phyloP scores from a whole-genome alignment of 495 filamentous ascomycete genomes.

The Staphylotrichum longicolle region DNA sequence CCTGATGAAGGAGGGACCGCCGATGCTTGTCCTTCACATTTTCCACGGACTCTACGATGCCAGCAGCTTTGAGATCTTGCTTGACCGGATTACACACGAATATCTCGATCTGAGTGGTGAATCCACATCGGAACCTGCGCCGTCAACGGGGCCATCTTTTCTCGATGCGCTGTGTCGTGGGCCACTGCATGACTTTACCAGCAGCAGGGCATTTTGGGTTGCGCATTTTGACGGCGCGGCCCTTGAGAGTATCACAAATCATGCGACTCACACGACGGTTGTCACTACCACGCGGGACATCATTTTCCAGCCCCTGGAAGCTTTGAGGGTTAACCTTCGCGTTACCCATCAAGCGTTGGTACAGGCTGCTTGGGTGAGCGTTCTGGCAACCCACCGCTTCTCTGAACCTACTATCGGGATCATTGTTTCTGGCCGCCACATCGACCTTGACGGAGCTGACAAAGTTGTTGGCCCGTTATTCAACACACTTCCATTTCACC shows the following conservation, averaged over 20 bases:
- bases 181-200: conserved; percentile 53
- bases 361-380: conserved; percentile 66
- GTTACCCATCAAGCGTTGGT: conserved; percentile 75
- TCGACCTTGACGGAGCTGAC: conserved; percentile 65
- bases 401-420: conserved; percentile 55
- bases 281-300: conserved; percentile 24
- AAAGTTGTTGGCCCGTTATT: conserved; percentile 78
- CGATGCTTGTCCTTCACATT: conserved; percentile 58
- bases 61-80: conserved; percentile 65
- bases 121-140: too few relatives aligned
- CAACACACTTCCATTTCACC: conserved; percentile 77
- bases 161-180: conserved; percentile 54
- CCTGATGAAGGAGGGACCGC: conserved; percentile 27
- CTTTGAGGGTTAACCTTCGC: conserved; percentile 51
- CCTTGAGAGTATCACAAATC: conserved; percentile 34
- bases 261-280: conserved; percentile 4
- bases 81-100: conserved; percentile 53
- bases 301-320: conserved; percentile 42
- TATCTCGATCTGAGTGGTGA: conserved; percentile 37
- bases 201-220: conserved; percentile 67
- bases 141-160: conserved; percentile 41
- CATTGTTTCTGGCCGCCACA: conserved; percentile 66
- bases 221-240: conserved; percentile 48
- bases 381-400: conserved; percentile 43
- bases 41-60: conserved; percentile 92